These are phyloP conservation scores for Phytophthora ramorum DNA, from an alignment of 352 stramenopile genomes.

Conservation along the genomic window DNA sequence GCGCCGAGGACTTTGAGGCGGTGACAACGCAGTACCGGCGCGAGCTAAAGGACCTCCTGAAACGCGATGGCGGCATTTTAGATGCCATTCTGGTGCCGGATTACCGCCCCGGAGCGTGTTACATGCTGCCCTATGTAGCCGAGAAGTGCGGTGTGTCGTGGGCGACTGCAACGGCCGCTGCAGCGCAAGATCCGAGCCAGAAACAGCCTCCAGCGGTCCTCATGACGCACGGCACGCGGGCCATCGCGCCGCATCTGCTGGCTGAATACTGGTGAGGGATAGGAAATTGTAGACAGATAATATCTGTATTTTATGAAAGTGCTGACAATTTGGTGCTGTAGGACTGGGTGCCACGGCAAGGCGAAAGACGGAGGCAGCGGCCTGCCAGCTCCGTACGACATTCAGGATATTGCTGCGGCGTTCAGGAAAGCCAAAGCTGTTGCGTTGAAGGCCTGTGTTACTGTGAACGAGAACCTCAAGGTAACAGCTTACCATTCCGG, in stretches of 20 bases:
- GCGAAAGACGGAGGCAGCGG: constrained; percentile 60
- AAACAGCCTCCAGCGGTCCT: constrained; percentile 55
- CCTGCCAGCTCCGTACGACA: constrained; percentile 52
- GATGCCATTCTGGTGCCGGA: constrained; percentile 71
- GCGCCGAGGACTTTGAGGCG: constrained; percentile 37
- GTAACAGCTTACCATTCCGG: constrained; percentile 85
- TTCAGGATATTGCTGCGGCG: constrained; percentile 59
- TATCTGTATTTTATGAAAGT: neutral
- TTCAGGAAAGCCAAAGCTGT: constrained; percentile 65
- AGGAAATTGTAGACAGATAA: neutral
- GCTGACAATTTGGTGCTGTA: constrained; percentile 23
- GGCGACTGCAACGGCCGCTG: constrained; percentile 1
- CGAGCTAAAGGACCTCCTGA: constrained; percentile 63
- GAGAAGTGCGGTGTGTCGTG: constrained; percentile 60
- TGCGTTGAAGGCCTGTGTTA: constrained; percentile 57
- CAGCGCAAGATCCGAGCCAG: constrained; percentile 28
- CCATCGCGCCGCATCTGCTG: constrained; percentile 73
- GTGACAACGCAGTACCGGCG: constrained; percentile 53
- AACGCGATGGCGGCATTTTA: constrained; percentile 49
- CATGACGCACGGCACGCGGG: constrained; percentile 82
- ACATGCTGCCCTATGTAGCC: constrained; percentile 76
- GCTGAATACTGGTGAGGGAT: constrained; percentile 70
- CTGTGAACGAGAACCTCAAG: constrained; percentile 74
- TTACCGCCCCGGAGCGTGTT: constrained; percentile 71
- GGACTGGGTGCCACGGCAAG: constrained; percentile 51